These are phyloP conservation scores for Apiotrichum gracile DNA, from an alignment of 1,284 basidiomycete species.

Conservation along the genomic window DNA sequence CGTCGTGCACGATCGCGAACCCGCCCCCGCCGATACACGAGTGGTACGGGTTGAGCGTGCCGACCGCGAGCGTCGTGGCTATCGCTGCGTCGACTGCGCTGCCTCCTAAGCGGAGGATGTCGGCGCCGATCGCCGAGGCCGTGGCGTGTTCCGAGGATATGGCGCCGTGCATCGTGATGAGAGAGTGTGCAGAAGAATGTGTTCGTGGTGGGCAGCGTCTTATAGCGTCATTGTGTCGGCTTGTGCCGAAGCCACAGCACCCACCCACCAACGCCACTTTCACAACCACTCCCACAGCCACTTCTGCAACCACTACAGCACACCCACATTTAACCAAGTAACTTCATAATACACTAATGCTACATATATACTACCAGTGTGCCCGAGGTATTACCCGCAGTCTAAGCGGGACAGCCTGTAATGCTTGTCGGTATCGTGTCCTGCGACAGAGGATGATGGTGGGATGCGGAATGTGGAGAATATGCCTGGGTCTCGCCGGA, in stretches of 20 bases:
- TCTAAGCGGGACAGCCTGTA: background rate
- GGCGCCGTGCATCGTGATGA: slow-evolving; percentile 15
- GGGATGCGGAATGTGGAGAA: background rate
- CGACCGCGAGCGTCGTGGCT: slow-evolving; percentile 49
- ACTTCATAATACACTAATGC: background rate
- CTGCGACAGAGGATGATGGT: background rate
- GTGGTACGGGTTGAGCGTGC: slow-evolving; percentile 53
- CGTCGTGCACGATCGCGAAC: slow-evolving; percentile 26
- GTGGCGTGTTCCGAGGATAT: slow-evolving; percentile 20
- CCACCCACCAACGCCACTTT: too few relatives aligned
- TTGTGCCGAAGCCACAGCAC: too few relatives aligned
- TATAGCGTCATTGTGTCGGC: too few relatives aligned
- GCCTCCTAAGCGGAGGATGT: slow-evolving; percentile 24
- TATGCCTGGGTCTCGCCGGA: too few relatives aligned
- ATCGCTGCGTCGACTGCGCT: slow-evolving; percentile 34
- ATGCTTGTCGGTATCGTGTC: background rate
- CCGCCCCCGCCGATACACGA: slow-evolving; percentile 42
- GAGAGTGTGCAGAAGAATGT: background rate
- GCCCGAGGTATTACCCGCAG: background rate
- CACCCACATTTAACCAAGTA: background rate
- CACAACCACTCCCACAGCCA: too few relatives aligned
- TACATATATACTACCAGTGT: background rate
- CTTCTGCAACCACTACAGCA: too few relatives aligned
- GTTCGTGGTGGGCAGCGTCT: background rate
- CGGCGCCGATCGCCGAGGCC: slow-evolving; percentile 25